These are phyloP conservation scores for Fagopyrum homotropicum DNA, from an alignment of 148 eudicot genomes.

Conservation along the genomic window DNA sequence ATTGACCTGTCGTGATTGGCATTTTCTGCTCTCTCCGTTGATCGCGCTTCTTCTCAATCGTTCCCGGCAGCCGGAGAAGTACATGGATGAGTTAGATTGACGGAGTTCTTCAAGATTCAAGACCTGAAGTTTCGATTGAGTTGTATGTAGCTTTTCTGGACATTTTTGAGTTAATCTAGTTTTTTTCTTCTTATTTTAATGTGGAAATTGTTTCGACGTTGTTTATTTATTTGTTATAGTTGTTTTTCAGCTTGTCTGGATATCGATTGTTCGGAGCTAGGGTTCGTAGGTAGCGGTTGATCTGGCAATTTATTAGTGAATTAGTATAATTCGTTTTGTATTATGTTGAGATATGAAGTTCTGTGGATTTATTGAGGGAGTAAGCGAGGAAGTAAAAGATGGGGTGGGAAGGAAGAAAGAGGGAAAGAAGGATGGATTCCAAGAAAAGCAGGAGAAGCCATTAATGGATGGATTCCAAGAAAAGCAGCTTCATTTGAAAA, in stretches of 20 bases:
- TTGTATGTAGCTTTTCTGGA: background rate
- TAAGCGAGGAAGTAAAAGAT: constrained; percentile 21
- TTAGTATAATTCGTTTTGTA: constrained; percentile 12
- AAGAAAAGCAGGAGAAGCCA: constrained; percentile 77
- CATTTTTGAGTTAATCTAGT: background rate
- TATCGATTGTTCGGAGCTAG: constrained; percentile 21
- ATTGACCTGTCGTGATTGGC: constrained; percentile 22
- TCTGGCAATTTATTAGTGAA: constrained; percentile 13
- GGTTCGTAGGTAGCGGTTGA: constrained; percentile 32
- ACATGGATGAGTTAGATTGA: background rate
- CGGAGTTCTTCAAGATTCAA: background rate
- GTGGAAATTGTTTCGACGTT: background rate
- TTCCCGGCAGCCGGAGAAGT: background rate
- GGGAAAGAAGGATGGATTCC: constrained; percentile 59
- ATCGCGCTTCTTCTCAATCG: constrained; percentile 4
- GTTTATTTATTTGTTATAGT: no score
- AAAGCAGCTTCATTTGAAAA: constrained; percentile 85
- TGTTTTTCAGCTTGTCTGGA: background rate
- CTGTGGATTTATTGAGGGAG: constrained; percentile 11
- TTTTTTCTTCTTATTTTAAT: background rate
- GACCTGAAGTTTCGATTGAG: background rate
- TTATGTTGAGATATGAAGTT: constrained; percentile 45
- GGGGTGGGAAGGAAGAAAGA: constrained; percentile 20
- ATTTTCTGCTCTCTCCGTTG: constrained; percentile 11
- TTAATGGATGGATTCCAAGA: constrained; percentile 86